Conservation (phyloP, 2,329 filamentous ascomycete genomes). For the Dactylonectria estremocensis region DNA sequence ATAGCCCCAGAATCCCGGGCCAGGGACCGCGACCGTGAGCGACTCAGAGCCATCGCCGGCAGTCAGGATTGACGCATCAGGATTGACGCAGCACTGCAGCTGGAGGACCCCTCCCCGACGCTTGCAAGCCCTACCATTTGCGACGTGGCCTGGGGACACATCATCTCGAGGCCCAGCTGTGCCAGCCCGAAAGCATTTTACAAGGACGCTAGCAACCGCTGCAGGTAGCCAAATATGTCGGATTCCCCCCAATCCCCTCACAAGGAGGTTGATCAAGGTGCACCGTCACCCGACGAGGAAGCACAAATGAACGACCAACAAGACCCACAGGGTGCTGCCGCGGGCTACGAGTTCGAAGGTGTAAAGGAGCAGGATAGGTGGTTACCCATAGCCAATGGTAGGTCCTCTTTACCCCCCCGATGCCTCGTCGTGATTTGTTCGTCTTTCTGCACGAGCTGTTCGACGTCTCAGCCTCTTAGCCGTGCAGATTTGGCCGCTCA, state of each 20-base stretch:
- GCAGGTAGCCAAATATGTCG: constrained; percentile 91
- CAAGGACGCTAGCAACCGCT: constrained; percentile 75
- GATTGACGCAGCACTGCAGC: constrained; percentile 71
- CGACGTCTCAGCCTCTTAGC: constrained; percentile 49
- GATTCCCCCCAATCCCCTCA: constrained; percentile 87
- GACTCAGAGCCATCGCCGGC: constrained; percentile 48
- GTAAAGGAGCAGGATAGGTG: constrained; percentile 99
- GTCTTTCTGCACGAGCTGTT: constrained; percentile 47
- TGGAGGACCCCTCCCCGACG: constrained; percentile 61
- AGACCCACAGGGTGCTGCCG: constrained; percentile 81
- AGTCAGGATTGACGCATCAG: constrained; percentile 68
- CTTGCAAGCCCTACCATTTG: constrained; percentile 69
- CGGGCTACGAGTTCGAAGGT: constrained; percentile 87
- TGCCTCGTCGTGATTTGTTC: constrained; percentile 60
- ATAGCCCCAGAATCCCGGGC: constrained; percentile 62
- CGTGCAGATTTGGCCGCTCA: constrained; percentile 61
- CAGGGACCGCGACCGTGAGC: constrained; percentile 53
- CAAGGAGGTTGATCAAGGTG: constrained; percentile 94
- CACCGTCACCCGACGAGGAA: constrained; percentile 94
- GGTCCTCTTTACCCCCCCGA: constrained; percentile 64
- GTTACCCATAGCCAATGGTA: constrained; percentile 99
- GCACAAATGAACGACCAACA: constrained; percentile 92
- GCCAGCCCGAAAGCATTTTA: constrained; percentile 71
- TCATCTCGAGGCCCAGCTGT: constrained; percentile 71
- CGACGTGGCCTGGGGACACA: constrained; percentile 75